These are phyloP conservation scores for Aspergillus bridgeri DNA, from an alignment of 495 filamentous ascomycete species.

Conservation along the genomic window DNA sequence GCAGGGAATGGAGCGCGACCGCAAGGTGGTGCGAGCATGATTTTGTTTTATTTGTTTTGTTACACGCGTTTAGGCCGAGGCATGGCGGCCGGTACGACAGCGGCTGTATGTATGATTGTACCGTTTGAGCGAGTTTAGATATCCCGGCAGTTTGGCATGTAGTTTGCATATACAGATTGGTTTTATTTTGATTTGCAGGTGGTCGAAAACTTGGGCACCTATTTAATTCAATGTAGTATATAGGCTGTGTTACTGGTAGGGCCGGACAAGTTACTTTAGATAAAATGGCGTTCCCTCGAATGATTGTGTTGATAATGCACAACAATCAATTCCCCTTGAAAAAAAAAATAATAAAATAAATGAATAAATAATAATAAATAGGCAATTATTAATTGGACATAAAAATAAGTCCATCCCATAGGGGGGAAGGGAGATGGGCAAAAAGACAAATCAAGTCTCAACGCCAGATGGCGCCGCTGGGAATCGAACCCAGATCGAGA, in stretches of 20 bases:
- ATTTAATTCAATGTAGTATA: no score
- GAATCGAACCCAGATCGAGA: conserved; percentile 45
- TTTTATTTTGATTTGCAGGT: no score
- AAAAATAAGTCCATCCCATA: no score
- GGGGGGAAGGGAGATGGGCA: conserved; percentile 1
- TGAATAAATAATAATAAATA: no score
- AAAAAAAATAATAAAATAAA: not conserved
- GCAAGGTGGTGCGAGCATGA: conserved; percentile 25
- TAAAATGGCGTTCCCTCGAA: no score
- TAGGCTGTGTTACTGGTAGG: no score
- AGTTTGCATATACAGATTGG: conserved; percentile 7
- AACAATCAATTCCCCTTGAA: no score
- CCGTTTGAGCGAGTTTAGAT: conserved; percentile 25
- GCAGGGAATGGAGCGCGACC: conserved; percentile 23
- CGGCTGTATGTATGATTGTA: conserved; percentile 7
- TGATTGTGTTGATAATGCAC: no score
- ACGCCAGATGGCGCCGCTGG: conserved; percentile 32
- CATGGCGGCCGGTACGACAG: not conserved
- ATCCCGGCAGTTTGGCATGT: conserved; percentile 29
- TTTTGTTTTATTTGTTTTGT: conserved; percentile 1
- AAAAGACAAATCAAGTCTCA: conserved; percentile 10
- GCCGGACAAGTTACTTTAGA: not conserved
- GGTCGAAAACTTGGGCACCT: no score
- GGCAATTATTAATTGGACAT: no score
- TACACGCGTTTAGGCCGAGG: not conserved